phyloP scores from a whole-genome alignment of 129 eudicot genomes.

The Chrysanthemum makinoi region DNA sequence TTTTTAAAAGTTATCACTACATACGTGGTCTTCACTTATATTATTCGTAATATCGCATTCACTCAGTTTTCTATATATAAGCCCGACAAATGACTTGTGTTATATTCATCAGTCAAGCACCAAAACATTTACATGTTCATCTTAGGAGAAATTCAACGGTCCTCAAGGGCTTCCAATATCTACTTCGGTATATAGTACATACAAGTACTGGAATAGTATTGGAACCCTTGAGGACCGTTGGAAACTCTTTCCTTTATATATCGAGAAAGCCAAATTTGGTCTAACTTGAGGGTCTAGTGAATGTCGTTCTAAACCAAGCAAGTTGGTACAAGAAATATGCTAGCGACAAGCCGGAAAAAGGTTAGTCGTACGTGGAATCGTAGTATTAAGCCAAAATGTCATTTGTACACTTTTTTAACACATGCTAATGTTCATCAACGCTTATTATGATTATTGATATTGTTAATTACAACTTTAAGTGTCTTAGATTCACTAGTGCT shows the following conservation, averaged over 20 bases:
- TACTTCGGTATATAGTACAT: not conserved
- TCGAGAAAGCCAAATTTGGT: not conserved
- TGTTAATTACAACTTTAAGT: too few species aligned
- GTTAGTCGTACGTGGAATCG: not conserved
- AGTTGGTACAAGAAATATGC: not conserved
- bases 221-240: not conserved
- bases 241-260: not conserved
- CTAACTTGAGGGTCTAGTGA: not conserved
- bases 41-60: slow-evolving; percentile 10
- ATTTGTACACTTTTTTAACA: not conserved
- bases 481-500: too few species aligned
- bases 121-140: not conserved
- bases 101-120: not conserved
- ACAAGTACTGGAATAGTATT: slow-evolving; percentile 9
- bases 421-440: too few species aligned
- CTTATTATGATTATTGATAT: too few species aligned
- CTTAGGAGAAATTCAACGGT: slow-evolving; percentile 1
- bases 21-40: not conserved
- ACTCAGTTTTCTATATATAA: slow-evolving; percentile 6
- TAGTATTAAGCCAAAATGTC: slow-evolving; percentile 7
- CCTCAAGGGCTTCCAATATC: slow-evolving; percentile 25
- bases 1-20: not conserved
- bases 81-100: not conserved
- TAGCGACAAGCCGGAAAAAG: not conserved
- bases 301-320: not conserved